Evolutionary conservation across 1,139 yeast genomes (phyloP).

Genomic region (Debaryomycetaceae sp.): DNA sequence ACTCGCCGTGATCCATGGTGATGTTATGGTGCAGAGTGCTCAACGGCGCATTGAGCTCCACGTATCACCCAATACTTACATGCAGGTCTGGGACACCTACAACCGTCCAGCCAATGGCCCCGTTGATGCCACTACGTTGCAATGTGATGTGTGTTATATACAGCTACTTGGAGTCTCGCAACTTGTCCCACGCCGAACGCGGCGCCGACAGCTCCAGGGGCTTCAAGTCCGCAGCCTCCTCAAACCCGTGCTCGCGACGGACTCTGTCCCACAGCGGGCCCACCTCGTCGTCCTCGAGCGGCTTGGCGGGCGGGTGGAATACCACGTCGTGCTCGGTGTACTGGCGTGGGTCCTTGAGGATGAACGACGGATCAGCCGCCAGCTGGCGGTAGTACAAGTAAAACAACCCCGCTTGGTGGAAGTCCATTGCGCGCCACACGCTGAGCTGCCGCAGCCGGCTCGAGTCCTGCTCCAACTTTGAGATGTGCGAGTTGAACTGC

Average conservation of each 20-base stretch:
- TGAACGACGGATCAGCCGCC: slow-evolving; percentile 29
- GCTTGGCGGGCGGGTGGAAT: slow-evolving; percentile 15
- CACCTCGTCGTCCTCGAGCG: slow-evolving; percentile 2
- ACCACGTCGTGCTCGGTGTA: slow-evolving; percentile 28
- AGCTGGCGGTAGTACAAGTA: slow-evolving; percentile 33
- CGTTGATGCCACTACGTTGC: neutral
- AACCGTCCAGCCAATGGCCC: slow-evolving; percentile 1
- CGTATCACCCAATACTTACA: too few species aligned
- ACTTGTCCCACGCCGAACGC: slow-evolving; percentile 14
- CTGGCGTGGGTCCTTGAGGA: slow-evolving; percentile 35
- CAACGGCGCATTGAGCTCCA: too few species aligned
- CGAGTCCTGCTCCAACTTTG: slow-evolving; percentile 12
- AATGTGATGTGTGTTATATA: too few species aligned
- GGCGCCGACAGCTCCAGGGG: slow-evolving; percentile 4
- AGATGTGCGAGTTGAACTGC: slow-evolving; percentile 19
- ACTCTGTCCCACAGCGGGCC: slow-evolving; percentile 30
- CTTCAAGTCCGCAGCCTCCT: slow-evolving; percentile 1
- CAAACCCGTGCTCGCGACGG: slow-evolving; percentile 27
- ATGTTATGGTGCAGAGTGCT: slow-evolving; percentile 20
- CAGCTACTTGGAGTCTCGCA: slow-evolving; percentile 9
- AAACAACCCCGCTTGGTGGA: slow-evolving; percentile 33
- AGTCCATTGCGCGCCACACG: slow-evolving; percentile 39
- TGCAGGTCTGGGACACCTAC: too few species aligned
- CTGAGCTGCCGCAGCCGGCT: slow-evolving; percentile 17
- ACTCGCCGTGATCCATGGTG: slow-evolving; percentile 8